phyloP scores from a whole-genome alignment of 805 yeast species.

The Kodamaea sagamina region DNA sequence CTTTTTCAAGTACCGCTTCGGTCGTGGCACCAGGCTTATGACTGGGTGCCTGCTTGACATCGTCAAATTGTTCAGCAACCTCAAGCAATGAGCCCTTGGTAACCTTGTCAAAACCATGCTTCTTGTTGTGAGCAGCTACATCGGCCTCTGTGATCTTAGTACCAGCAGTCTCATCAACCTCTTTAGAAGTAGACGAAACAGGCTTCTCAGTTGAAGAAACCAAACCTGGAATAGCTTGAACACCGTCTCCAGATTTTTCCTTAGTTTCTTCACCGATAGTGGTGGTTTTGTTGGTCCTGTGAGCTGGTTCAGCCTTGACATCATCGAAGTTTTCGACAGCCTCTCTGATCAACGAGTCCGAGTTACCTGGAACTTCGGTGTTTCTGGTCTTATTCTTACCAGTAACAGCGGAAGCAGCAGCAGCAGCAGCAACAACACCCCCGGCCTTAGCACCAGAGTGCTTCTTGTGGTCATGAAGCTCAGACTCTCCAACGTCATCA shows the following conservation, averaged over 20 bases:
- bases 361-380: neutral
- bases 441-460: too few species aligned
- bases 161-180: neutral
- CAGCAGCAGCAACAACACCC: neutral
- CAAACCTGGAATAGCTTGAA: conserved; percentile 24
- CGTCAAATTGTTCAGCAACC: conserved; percentile 26
- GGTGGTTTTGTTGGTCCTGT: conserved; percentile 6
- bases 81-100: conserved; percentile 26
- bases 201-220: conserved; percentile 11
- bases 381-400: conserved; percentile 6
- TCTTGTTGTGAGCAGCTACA: conserved; percentile 29
- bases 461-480: too few species aligned
- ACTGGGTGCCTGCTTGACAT: conserved; percentile 18
- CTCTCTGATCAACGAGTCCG: conserved; percentile 6
- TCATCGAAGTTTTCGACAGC: conserved; percentile 22
- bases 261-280: neutral
- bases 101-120: conserved; percentile 26
- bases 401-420: conserved; percentile 2
- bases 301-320: conserved; percentile 18
- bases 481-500: conserved; percentile 1
- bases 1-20: neutral
- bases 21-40: conserved; percentile 14
- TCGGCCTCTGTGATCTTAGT: conserved; percentile 23
- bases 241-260: conserved; percentile 13
- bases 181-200: neutral